Evolutionary conservation across 345 rosid genomes (phyloP), one percentile per base, ranked within the genome.

Genomic region (Sonneratia alba): DNA sequence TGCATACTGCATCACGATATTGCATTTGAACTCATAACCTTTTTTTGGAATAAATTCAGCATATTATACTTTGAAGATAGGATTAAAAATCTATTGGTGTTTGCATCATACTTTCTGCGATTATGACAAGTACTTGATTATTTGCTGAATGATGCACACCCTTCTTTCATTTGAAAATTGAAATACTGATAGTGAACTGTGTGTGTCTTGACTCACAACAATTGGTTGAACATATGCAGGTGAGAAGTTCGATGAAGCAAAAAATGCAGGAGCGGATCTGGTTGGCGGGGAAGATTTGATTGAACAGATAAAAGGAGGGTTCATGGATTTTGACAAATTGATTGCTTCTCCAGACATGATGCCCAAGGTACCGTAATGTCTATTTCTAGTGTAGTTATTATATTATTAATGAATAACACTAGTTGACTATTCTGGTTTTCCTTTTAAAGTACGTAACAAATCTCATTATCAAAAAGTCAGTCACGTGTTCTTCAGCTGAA

Each of bases 271-370:
- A 78, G 99, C 98, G 67, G 98, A 95, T 85, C 80, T 95, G 74
- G 97, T 92, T 68, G 99, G 99, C 62, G 96, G 98, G 43, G 97
- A 90, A 76, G 99, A 95, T 78, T 80, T 95, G 82, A 92, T 95
- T 47, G 91, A 87, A 79, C 92, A 87, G 79, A 95, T 95, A 40
- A 95, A 92, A 80, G 87, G 86, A 81, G 99, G 99, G 68, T 89
- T 90, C 87, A 90, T 92, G 94, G 96, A 95, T 27, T 95, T 95
- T 56, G 99, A 95, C 84, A 95, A 89, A 82, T 78, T 95, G 70
- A 95, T 95, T 89, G 99, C 98, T 69, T 95, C 99, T 62, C 96
- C 98, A 0, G 99, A 95, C 81, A 92, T 95, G 99, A 95, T 95
- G 99, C 90, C 91, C 70, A 92, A 95, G 99, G 99, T 95, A 71